A percentile compares a stretch with the other conserved stretches of the same genome.
These are phyloP conservation scores for Avena sativa DNA, from an alignment of 176 grass and related monocot species.

Conservation along the genomic window DNA sequence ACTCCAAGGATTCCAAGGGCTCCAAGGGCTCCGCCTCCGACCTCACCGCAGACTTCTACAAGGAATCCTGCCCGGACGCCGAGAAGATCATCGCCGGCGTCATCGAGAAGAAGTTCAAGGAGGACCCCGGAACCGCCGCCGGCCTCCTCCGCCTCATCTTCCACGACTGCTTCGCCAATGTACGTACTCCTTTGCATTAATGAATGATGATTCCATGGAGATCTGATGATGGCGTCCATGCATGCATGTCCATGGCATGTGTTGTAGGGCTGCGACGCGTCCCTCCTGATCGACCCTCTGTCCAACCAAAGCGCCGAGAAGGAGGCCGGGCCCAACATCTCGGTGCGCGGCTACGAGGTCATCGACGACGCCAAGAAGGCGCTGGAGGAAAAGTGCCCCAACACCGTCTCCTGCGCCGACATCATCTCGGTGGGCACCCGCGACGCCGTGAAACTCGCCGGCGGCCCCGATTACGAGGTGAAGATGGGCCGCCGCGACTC, in stretches of 20 bases:
- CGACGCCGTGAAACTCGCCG: conserved; percentile 48
- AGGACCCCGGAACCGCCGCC: conserved; percentile 45
- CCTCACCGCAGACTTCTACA: conserved; percentile 46
- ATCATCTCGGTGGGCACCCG: conserved; percentile 47
- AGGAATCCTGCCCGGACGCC: conserved; percentile 41
- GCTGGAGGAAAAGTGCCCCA: conserved; percentile 61
- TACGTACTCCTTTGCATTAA: conserved; percentile 6
- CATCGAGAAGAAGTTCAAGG: conserved; percentile 46
- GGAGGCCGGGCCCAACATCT: conserved; percentile 59
- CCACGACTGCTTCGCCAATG: conserved; percentile 64
- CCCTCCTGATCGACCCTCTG: conserved; percentile 71
- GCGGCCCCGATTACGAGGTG: conserved; percentile 51
- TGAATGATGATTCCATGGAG: background rate
- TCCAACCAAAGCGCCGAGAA: conserved; percentile 61
- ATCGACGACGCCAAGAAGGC: conserved; percentile 73
- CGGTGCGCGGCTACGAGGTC: conserved; percentile 62
- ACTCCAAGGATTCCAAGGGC: no score
- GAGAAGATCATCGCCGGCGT: conserved; percentile 45
- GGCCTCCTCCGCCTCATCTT: conserved; percentile 59
- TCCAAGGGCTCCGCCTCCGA: background rate
- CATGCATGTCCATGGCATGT: background rate
- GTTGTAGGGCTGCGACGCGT: conserved; percentile 75
- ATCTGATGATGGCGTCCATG: no score
- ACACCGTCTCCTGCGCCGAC: conserved; percentile 76
- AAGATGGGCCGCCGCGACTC: conserved; percentile 58